phyloP scores from a whole-genome alignment of 169 alveolate genomes.

The Pseudocohnilembus persalinus region DNA sequence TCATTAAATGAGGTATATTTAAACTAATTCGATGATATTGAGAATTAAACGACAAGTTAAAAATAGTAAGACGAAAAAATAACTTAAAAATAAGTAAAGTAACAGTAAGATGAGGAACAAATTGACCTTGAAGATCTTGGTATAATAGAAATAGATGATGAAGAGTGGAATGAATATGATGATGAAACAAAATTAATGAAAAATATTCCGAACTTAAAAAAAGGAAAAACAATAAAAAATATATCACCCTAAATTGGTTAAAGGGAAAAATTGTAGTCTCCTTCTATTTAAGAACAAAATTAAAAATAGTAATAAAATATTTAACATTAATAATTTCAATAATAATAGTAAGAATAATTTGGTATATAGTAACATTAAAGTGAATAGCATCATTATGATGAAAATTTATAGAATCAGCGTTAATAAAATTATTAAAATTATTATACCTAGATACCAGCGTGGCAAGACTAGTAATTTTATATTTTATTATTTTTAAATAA shows the following conservation, averaged over 20 bases:
- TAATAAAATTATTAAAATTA: too few relatives aligned
- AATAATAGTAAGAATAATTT: too few relatives aligned
- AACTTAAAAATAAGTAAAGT: neutral
- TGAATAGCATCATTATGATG: neutral
- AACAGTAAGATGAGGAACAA: conserved; percentile 24
- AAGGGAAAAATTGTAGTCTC: neutral
- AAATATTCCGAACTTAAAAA: conserved; percentile 45
- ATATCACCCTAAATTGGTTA: neutral
- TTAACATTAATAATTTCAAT: neutral
- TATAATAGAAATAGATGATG: conserved; percentile 46
- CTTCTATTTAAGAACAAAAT: neutral
- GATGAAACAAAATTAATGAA: conserved; percentile 23
- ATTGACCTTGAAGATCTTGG: conserved; percentile 47
- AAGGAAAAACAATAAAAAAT: neutral
- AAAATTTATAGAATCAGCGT: neutral
- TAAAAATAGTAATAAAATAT: neutral
- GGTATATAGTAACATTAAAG: neutral
- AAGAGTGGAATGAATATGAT: conserved; percentile 56
- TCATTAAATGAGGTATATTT: neutral
- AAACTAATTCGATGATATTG: neutral
- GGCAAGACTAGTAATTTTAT: too few relatives aligned
- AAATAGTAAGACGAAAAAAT: too few relatives aligned
- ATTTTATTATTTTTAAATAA: too few relatives aligned
- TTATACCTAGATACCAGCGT: too few relatives aligned
- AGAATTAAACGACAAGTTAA: neutral